A percentile compares a stretch with the other conserved stretches of the same genome.
phyloP scores from a whole-genome alignment of 768 basidiomycete species.

The Hemileccinum rubropunctum region DNA sequence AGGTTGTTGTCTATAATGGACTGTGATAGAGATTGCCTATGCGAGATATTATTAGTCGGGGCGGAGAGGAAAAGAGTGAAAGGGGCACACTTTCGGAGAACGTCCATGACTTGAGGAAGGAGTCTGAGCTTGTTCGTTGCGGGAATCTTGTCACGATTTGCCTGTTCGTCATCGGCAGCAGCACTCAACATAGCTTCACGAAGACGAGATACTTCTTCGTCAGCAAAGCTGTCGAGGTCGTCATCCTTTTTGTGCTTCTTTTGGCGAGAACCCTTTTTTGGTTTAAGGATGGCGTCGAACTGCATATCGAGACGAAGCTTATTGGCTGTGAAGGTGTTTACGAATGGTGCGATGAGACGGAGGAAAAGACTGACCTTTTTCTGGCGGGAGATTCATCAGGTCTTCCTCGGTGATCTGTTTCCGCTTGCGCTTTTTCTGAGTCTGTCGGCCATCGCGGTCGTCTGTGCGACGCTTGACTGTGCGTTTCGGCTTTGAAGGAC shows the following conservation, averaged over 20 bases:
- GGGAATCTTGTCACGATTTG: slow-evolving; percentile 77
- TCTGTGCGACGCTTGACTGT: slow-evolving; percentile 40
- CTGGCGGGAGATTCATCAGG: slow-evolving; percentile 65
- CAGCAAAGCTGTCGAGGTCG: slow-evolving; percentile 82
- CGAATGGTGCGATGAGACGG: neutral
- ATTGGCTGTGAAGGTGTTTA: slow-evolving; percentile 47
- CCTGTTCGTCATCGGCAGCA: slow-evolving; percentile 77
- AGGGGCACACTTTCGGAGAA: slow-evolving; percentile 78
- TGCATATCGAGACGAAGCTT: slow-evolving; percentile 78
- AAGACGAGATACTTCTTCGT: slow-evolving; percentile 89
- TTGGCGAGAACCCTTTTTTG: slow-evolving; percentile 63
- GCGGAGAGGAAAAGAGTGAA: neutral
- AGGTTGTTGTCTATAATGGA: slow-evolving; percentile 96
- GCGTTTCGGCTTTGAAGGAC: slow-evolving; percentile 24
- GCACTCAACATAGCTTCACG: slow-evolving; percentile 85
- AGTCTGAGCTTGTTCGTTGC: slow-evolving; percentile 82
- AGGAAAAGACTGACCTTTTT: slow-evolving; percentile 56
- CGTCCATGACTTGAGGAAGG: slow-evolving; percentile 88
- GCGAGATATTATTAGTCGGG: neutral
- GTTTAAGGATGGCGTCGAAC: slow-evolving; percentile 84
- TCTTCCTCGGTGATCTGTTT: slow-evolving; percentile 63
- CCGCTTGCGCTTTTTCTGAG: slow-evolving; percentile 56
- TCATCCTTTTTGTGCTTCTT: slow-evolving; percentile 75
- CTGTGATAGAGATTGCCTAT: slow-evolving; percentile 78
- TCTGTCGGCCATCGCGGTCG: slow-evolving; percentile 36